A percentile compares a stretch with the other conserved stretches of the same genome.
Conservation (phyloP, 345 rosid genomes). For the Heritiera fomes region DNA sequence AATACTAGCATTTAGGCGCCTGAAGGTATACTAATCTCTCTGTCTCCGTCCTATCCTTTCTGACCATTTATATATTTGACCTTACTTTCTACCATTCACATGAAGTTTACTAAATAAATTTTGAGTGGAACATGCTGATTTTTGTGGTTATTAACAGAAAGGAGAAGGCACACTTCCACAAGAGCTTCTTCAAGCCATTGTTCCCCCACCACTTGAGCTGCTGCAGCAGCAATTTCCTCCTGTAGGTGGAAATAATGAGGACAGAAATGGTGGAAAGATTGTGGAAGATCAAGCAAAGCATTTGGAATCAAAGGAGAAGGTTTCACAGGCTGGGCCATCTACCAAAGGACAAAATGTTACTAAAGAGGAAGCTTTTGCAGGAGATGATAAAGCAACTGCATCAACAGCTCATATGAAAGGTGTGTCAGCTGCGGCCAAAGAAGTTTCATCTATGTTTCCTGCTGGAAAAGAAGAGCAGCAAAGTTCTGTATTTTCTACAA, state of each 20-base stretch:
- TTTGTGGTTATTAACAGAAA: slow-evolving; percentile 57
- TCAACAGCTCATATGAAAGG: slow-evolving; percentile 47
- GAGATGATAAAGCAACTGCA: slow-evolving; percentile 60
- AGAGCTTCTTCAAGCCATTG: slow-evolving; percentile 89
- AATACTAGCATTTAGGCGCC: slow-evolving; percentile 90
- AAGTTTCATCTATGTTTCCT: slow-evolving; percentile 41
- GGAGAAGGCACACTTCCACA: slow-evolving; percentile 93
- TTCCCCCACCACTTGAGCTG: slow-evolving; percentile 84
- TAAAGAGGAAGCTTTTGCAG: slow-evolving; percentile 62
- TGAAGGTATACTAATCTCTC: slow-evolving; percentile 60
- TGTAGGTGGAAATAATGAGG: slow-evolving; percentile 59
- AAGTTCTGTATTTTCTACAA: slow-evolving; percentile 47
- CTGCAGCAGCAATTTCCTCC: slow-evolving; percentile 57
- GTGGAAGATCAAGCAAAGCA: slow-evolving; percentile 60
- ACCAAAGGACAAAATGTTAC: slow-evolving; percentile 42
- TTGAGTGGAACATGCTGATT: slow-evolving; percentile 8
- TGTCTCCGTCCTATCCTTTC: slow-evolving; percentile 13
- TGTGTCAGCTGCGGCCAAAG: slow-evolving; percentile 51
- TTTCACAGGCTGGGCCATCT: slow-evolving; percentile 48
- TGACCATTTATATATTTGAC: neutral
- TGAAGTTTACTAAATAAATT: slow-evolving; percentile 9
- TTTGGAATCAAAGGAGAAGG: slow-evolving; percentile 60
- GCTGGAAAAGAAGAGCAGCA: slow-evolving; percentile 78
- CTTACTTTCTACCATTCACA: neutral
- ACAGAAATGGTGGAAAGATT: slow-evolving; percentile 55